Percentiles rank a stretch among this genome's conserved stretches.
phyloP scores from a whole-genome alignment of 345 rosid species.

The Aquilaria malaccensis region DNA sequence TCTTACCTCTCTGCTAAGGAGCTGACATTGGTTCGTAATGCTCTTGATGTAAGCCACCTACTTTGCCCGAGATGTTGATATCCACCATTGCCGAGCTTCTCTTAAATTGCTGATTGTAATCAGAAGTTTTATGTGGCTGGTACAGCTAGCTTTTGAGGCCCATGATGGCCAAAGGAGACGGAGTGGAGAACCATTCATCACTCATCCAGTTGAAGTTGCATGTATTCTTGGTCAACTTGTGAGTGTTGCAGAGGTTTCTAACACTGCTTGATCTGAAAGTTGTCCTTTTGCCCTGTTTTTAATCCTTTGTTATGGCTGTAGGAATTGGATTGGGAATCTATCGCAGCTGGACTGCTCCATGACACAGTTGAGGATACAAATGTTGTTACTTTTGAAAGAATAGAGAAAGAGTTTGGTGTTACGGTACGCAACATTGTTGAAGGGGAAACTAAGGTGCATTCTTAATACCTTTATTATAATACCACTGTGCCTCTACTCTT shows the following conservation, averaged over 20 bases:
- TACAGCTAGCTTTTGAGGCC: constrained; percentile 85
- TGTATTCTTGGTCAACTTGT: constrained; percentile 88
- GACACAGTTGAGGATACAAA: constrained; percentile 95
- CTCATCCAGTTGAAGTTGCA: constrained; percentile 95
- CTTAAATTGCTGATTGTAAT: constrained; percentile 12
- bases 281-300: background rate
- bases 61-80: background rate
- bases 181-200: constrained; percentile 91
- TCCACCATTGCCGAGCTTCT: background rate
- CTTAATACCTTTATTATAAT: constrained; percentile 13
- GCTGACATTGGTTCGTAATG: constrained; percentile 63
- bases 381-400: constrained; percentile 80
- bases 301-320: constrained; percentile 21
- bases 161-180: constrained; percentile 92
- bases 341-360: constrained; percentile 89
- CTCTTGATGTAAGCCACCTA: constrained; percentile 51
- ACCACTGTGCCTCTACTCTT: background rate
- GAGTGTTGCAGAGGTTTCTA: constrained; percentile 25
- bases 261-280: too few species aligned
- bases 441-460: constrained; percentile 89
- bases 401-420: constrained; percentile 81
- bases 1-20: constrained; percentile 68
- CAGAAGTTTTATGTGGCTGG: constrained; percentile 22
- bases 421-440: constrained; percentile 81
- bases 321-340: constrained; percentile 96